Conservation (phyloP, 2,329 filamentous ascomycete genomes). For the Helicocarpus griseus region DNA sequence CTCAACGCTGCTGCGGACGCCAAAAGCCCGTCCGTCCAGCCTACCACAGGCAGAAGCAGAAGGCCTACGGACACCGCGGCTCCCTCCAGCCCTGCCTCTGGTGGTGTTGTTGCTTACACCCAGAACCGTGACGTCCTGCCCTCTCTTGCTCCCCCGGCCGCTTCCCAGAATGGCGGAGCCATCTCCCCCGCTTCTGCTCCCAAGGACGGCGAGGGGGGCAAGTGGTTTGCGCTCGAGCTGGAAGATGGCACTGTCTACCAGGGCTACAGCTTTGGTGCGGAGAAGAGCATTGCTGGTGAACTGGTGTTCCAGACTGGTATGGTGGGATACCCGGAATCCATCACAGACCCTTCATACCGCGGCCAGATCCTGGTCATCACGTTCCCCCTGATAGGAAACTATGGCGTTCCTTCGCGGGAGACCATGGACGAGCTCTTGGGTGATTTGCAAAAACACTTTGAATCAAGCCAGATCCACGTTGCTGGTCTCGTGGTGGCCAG, state of each 20-base stretch:
- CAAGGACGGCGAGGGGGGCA: constrained; percentile 43
- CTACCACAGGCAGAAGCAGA: constrained; percentile 16
- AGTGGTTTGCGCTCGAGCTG: constrained; percentile 77
- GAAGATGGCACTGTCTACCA: constrained; percentile 85
- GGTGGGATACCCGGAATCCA: constrained; percentile 95
- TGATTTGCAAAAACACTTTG: constrained; percentile 85
- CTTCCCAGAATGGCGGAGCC: constrained; percentile 24
- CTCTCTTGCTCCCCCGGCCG: constrained; percentile 19
- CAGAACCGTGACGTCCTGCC: constrained; percentile 24
- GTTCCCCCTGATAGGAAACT: constrained; percentile 92
- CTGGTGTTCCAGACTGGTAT: constrained; percentile 99
- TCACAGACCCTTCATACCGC: constrained; percentile 79
- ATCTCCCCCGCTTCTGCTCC: constrained; percentile 53
- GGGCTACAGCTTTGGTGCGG: constrained; percentile 91
- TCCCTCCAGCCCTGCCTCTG: constrained; percentile 31
- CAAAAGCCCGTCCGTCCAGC: constrained; percentile 10
- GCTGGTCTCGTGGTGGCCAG: constrained; percentile 83
- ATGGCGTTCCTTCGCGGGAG: constrained; percentile 85
- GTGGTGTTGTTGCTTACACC: constrained; percentile 30
- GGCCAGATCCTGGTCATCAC: constrained; percentile 96
- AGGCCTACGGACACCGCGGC: constrained; percentile 16
- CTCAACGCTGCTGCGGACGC: constrained; percentile 14
- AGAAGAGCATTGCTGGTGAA: constrained; percentile 91
- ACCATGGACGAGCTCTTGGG: constrained; percentile 73
- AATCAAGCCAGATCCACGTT: constrained; percentile 86